A percentile compares a stretch with the other conserved stretches of the same genome.
Evolutionary conservation across 176 grass and related monocot genomes (phyloP).

Genomic region (Musa troglodytarum): DNA sequence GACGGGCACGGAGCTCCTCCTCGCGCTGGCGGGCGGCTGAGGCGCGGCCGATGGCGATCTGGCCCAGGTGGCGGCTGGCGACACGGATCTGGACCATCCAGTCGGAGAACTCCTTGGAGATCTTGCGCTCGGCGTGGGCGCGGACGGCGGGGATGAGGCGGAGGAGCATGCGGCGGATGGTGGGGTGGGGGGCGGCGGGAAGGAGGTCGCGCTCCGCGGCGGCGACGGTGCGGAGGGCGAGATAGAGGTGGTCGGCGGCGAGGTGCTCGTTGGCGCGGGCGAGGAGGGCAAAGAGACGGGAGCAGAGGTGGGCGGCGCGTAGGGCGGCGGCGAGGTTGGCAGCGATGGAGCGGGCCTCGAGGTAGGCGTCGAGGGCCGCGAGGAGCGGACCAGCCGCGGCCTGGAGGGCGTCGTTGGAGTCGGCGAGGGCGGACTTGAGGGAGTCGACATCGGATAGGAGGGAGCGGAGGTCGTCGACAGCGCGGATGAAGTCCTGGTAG

Average conservation of each 20-base stretch:
- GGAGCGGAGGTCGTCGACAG: constrained; percentile 90
- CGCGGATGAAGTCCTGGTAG: constrained; percentile 93
- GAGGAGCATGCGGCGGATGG: constrained; percentile 73
- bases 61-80: constrained; percentile 77
- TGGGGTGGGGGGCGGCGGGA: constrained; percentile 45
- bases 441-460: constrained; percentile 84
- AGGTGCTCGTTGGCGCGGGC: constrained; percentile 72
- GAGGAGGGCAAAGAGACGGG: constrained; percentile 63
- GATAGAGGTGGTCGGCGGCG: constrained; percentile 54
- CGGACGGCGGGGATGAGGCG: constrained; percentile 63
- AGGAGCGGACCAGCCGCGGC: constrained; percentile 66
- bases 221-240: constrained; percentile 76
- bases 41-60: constrained; percentile 85
- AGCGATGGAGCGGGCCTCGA: constrained; percentile 57
- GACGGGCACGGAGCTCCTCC: constrained; percentile 79
- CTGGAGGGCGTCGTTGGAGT: constrained; percentile 57
- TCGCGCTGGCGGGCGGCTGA: constrained; percentile 77
- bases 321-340: constrained; percentile 68
- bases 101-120: constrained; percentile 80
- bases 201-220: constrained; percentile 65
- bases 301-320: constrained; percentile 47
- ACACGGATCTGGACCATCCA: constrained; percentile 98
- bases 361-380: constrained; percentile 68
- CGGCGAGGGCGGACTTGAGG: constrained; percentile 71
- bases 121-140: constrained; percentile 73